Base-by-base conservation (phyloP, 257 asterid genomes). In the Scutellaria galericulata region DNA sequence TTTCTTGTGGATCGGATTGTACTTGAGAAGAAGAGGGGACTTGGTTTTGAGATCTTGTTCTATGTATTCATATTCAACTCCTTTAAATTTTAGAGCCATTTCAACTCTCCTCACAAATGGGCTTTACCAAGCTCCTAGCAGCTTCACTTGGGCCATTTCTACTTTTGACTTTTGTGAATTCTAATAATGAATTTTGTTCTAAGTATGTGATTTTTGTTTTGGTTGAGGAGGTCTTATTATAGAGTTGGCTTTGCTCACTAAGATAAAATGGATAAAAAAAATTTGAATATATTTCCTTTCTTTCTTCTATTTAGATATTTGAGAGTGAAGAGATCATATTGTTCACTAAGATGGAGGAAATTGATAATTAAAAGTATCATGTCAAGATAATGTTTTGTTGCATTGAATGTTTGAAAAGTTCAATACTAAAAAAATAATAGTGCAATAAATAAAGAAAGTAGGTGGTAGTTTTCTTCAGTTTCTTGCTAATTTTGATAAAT, bases 111-210 rank as follows among this genome's bases (percentile, higher is more conserved):
- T 66, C 66, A 41, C 71, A 46, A 42, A 68, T 1, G 76, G 68
- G 57, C 82, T 73, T n/a, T 6, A 67, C 78, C 76, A 68, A 9
- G 47, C 40, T 37, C 92, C 90, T 0, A 81, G 61, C 44, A 88
- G 7, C 71, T 85, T 81, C 72, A 85, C 83, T 65, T 79, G 77
- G 35, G 35, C 86, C 92, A 87, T 86, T 22, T 31, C 37, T 31
- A 2, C 37, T 31, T 5, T 31, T 31, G 37, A 4, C 37, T 31
- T 31, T 31, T 31, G 37, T 31, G 5, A 31, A 31, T 31, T 31
- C 37, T 31, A 31, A 4, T 3, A 4, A 31, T 31, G 37, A 31
- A 31, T 15, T 7, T 53, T 53, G 35, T 53, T 9, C n/a, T 0
- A 15, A 15, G 24, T 22, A 22, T 54, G 8, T 24, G 63, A 31